Percentiles rank a stretch among this genome's conserved stretches.
These are phyloP conservation scores for Volutella citrinella DNA, from an alignment of 2,329 filamentous ascomycete genomes.

Conservation along the genomic window DNA sequence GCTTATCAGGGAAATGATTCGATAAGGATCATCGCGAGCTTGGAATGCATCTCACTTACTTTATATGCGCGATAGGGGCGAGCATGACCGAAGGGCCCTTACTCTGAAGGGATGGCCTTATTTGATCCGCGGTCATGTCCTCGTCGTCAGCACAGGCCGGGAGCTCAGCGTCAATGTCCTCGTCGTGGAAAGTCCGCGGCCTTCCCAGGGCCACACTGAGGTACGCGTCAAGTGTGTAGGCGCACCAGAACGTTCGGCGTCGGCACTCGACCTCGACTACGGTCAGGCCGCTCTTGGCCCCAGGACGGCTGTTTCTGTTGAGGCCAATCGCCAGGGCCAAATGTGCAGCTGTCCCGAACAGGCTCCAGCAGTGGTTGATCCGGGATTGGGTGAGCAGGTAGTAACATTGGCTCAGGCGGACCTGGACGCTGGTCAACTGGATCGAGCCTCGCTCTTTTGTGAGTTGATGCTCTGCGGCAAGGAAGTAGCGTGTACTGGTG, in stretches of 20 bases:
- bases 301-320: constrained; percentile 16
- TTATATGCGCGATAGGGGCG: constrained; percentile 33
- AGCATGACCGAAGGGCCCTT: constrained; percentile 28
- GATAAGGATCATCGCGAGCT: no score
- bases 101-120: constrained; percentile 6
- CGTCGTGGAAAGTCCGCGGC: constrained; percentile 22
- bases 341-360: constrained; percentile 41
- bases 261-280: constrained; percentile 20
- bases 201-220: constrained; percentile 21
- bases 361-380: constrained; percentile 46
- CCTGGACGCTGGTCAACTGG: constrained; percentile 38
- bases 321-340: constrained; percentile 35
- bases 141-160: constrained; percentile 20
- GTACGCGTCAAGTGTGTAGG: constrained; percentile 22
- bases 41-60: constrained; percentile 21
- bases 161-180: constrained; percentile 23
- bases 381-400: constrained; percentile 43
- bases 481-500: constrained; percentile 19
- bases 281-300: constrained; percentile 11
- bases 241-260: constrained; percentile 23
- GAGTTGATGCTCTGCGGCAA: constrained; percentile 35
- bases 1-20: no score
- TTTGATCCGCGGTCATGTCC: constrained; percentile 17
- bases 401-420: constrained; percentile 39
- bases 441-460: constrained; percentile 37